Evolutionary conservation across 345 rosid species (phyloP).

Genomic region (Carallia pectinifolia): DNA sequence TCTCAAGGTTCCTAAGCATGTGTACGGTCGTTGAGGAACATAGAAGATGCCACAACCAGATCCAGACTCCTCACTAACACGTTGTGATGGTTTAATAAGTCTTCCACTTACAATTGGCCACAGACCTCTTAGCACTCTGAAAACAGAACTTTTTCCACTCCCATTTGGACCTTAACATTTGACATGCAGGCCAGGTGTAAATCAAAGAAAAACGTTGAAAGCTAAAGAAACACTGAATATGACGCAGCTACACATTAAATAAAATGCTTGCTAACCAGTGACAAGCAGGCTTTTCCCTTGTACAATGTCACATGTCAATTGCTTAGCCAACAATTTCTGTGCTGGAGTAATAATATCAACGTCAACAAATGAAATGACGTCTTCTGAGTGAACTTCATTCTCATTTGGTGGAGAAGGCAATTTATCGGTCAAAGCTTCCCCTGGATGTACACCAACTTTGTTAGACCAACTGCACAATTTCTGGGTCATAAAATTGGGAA

Average conservation of each 20-base stretch:
- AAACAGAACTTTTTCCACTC: conserved; percentile 92
- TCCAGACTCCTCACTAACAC: conserved; percentile 48
- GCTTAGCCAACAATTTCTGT: conserved; percentile 83
- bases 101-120: conserved; percentile 88
- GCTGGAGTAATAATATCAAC: conserved; percentile 90
- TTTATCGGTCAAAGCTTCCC: conserved; percentile 32
- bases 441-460: conserved; percentile 28
- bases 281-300: conserved; percentile 88
- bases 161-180: conserved; percentile 84
- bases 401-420: conserved; percentile 25
- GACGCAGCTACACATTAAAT: background rate
- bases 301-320: conserved; percentile 69
- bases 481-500: background rate
- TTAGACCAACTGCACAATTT: conserved; percentile 10
- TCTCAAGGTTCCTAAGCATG: conserved; percentile 96
- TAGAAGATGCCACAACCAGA: conserved; percentile 73
- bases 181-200: conserved; percentile 28
- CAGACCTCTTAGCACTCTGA: conserved; percentile 90
- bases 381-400: conserved; percentile 39
- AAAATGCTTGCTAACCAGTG: conserved; percentile 63
- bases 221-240: background rate
- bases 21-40: conserved; percentile 91
- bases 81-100: conserved; percentile 63
- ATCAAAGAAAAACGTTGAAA: conserved; percentile 10
- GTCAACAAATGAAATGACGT: conserved; percentile 66